Percentiles rank a stretch among this genome's conserved stretches.
phyloP scores from a whole-genome alignment of 345 rosid genomes.

The Euphorbia peplus region DNA sequence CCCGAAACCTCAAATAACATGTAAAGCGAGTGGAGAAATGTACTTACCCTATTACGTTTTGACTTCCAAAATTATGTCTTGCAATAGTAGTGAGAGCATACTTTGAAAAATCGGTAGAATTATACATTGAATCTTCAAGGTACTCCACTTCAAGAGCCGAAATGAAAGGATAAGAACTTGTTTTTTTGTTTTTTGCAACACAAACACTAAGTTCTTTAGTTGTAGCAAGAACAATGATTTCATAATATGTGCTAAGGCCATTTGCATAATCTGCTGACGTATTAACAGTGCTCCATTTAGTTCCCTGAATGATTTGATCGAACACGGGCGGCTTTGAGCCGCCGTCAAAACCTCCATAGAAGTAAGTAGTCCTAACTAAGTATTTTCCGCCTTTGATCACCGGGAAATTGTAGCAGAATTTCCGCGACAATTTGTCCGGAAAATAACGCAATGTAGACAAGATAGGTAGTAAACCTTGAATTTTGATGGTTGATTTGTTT shows the following conservation, averaged over 20 bases:
- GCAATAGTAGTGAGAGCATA: constrained; percentile 59
- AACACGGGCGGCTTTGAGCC: constrained; percentile 74
- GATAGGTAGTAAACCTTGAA: constrained; percentile 44
- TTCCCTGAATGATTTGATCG: constrained; percentile 75
- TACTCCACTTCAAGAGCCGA: constrained; percentile 61
- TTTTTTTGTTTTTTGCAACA: constrained; percentile 60
- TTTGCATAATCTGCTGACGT: constrained; percentile 72
- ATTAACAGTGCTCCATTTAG: constrained; percentile 73
- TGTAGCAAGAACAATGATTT: constrained; percentile 48
- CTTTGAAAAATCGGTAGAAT: constrained; percentile 46
- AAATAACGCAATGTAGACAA: constrained; percentile 69
- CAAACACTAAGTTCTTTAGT: constrained; percentile 59
- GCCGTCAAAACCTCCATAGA: constrained; percentile 76
- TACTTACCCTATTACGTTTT: constrained; percentile 48
- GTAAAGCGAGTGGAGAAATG: not conserved
- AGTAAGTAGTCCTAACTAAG: constrained; percentile 66
- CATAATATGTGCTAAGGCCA: constrained; percentile 64
- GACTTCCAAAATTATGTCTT: constrained; percentile 54
- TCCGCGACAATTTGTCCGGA: constrained; percentile 51
- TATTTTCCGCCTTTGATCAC: constrained; percentile 58
- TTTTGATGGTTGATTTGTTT: constrained; percentile 43
- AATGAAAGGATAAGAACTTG: constrained; percentile 66
- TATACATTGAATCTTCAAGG: constrained; percentile 66
- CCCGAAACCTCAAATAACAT: not conserved
- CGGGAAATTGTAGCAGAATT: constrained; percentile 62